A percentile compares a stretch with the other conserved stretches of the same genome.
Evolutionary conservation across 306 rosid genomes (phyloP).

Genomic region (Dalbergia oliveri): DNA sequence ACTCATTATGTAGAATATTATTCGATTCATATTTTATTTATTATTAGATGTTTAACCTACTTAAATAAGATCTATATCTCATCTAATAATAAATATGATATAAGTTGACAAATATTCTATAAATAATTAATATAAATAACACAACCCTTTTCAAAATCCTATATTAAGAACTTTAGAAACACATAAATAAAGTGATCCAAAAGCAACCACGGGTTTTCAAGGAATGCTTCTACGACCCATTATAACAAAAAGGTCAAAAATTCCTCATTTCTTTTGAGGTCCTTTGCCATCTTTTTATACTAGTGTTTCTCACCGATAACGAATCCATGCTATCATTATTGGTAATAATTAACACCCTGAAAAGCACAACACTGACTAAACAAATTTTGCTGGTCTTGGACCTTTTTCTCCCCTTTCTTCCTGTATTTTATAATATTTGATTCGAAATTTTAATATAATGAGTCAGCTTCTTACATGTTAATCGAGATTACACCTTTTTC

Average conservation of each 20-base stretch:
- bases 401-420: neutral
- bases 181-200: constrained; percentile 49
- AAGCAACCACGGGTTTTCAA: constrained; percentile 49
- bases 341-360: constrained; percentile 9
- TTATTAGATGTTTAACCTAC: no score
- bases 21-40: no score
- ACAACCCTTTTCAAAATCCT: constrained; percentile 46
- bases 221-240: constrained; percentile 7
- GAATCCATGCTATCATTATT: constrained; percentile 29
- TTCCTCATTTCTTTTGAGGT: constrained; percentile 42
- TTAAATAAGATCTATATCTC: no score
- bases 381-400: neutral
- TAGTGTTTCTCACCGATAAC: neutral
- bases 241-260: constrained; percentile 14
- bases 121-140: no score
- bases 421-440: neutral
- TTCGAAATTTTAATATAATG: neutral
- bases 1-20: no score
- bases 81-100: no score
- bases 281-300: neutral
- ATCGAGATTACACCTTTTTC: no score
- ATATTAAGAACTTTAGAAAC: constrained; percentile 47
- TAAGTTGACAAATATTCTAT: no score
- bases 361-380: constrained; percentile 1
- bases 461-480: neutral